Evolutionary conservation across 345 rosid species (phyloP).

Genomic region (Corymbia maculata): DNA sequence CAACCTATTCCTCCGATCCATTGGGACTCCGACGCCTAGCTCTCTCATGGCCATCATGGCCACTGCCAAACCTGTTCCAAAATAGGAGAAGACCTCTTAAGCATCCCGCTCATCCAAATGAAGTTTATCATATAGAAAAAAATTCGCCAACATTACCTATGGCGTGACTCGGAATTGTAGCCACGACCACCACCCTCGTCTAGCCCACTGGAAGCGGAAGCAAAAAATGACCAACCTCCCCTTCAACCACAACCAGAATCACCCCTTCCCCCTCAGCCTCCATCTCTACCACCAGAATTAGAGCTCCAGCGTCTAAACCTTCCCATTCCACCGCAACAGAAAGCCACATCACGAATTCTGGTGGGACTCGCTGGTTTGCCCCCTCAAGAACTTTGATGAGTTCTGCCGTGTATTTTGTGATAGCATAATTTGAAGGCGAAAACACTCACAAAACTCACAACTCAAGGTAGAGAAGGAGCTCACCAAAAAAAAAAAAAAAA

Average conservation of each 20-base stretch:
- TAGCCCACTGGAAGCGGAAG: neutral
- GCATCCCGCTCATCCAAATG: too few relatives aligned
- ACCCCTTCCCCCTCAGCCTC: slow-evolving; percentile 3
- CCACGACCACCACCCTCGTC: slow-evolving; percentile 40
- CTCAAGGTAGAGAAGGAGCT: too few relatives aligned
- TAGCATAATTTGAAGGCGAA: too few relatives aligned
- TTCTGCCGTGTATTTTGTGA: slow-evolving; percentile 55
- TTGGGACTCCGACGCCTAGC: slow-evolving; percentile 19
- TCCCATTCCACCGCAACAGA: slow-evolving; percentile 66
- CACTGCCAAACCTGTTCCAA: neutral
- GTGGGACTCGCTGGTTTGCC: slow-evolving; percentile 77
- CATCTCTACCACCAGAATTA: slow-evolving; percentile 35
- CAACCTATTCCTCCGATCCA: slow-evolving; percentile 22
- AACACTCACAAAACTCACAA: too few relatives aligned
- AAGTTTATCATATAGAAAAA: neutral
- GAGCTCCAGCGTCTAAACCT: slow-evolving; percentile 67
- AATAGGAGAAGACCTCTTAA: too few relatives aligned
- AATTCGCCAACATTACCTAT: slow-evolving; percentile 13
- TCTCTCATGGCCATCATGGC: slow-evolving; percentile 8
- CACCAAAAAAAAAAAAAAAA: too few relatives aligned
- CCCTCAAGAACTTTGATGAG: slow-evolving; percentile 85
- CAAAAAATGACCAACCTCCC: neutral
- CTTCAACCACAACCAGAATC: too few relatives aligned
- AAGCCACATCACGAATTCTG: slow-evolving; percentile 75
- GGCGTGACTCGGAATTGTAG: slow-evolving; percentile 29